Percentiles rank a stretch among this genome's conserved stretches.
Evolutionary conservation across 2,329 filamentous ascomycete species (phyloP).

Genomic region (Phialophora chinensis): DNA sequence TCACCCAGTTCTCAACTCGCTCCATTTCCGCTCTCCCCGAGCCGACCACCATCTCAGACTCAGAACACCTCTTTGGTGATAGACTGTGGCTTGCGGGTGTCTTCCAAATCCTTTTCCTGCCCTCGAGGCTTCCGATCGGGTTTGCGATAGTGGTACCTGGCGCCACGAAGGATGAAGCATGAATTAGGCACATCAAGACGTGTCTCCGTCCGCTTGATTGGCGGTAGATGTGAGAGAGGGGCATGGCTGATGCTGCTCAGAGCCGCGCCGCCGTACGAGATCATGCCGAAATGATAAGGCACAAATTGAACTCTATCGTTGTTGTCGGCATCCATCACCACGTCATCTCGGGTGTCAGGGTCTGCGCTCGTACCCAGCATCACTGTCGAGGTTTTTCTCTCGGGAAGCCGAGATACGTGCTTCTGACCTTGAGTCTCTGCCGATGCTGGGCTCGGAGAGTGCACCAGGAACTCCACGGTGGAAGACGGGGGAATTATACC

Average conservation of each 20-base stretch:
- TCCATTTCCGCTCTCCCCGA: not conserved
- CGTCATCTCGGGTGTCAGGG: slow-evolving; percentile 6
- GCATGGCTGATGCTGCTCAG: slow-evolving; percentile 2
- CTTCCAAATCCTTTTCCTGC: not conserved
- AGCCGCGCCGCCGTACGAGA: slow-evolving; percentile 27
- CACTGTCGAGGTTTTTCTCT: slow-evolving; percentile 1
- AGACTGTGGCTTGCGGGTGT: not conserved
- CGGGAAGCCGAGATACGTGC: not conserved
- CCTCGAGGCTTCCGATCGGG: not conserved
- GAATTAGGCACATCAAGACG: slow-evolving; percentile 28
- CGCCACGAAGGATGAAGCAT: slow-evolving; percentile 14
- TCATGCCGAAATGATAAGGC: slow-evolving; percentile 33
- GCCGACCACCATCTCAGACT: not conserved
- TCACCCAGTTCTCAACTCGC: not conserved
- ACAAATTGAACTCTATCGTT: slow-evolving; percentile 18
- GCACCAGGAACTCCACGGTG: slow-evolving; percentile 31
- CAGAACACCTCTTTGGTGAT: not conserved
- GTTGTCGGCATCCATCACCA: not conserved
- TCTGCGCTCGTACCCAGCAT: slow-evolving; percentile 5
- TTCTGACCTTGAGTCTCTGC: not conserved
- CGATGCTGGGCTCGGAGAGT: not conserved
- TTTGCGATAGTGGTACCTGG: not conserved
- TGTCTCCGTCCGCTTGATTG: slow-evolving; percentile 6
- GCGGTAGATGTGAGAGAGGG: not conserved
- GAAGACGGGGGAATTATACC: slow-evolving; percentile 18